Evolutionary conservation across 805 yeast species (phyloP).

Genomic region (Teunomyces tritomae): DNA sequence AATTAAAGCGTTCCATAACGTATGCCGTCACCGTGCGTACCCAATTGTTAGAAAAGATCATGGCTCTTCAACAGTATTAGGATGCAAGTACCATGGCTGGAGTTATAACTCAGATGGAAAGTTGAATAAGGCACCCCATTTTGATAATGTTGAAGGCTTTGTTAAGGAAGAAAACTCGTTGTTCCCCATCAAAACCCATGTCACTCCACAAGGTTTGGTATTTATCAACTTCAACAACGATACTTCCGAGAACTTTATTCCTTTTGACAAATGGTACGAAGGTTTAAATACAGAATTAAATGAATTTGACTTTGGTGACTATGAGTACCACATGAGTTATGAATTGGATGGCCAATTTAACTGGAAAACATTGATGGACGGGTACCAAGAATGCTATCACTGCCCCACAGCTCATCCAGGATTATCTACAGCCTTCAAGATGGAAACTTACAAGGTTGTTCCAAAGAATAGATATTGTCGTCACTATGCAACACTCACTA

Average conservation of each 20-base stretch:
- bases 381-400: slow-evolving; percentile 67
- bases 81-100: slow-evolving; percentile 68
- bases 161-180: slow-evolving; percentile 54
- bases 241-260: slow-evolving; percentile 39
- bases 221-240: slow-evolving; percentile 52
- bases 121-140: slow-evolving; percentile 60
- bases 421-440: slow-evolving; percentile 51
- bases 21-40: slow-evolving; percentile 64
- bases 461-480: slow-evolving; percentile 60
- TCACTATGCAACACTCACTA: slow-evolving; percentile 56
- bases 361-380: slow-evolving; percentile 68
- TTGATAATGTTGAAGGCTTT: slow-evolving; percentile 58
- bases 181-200: slow-evolving; percentile 52
- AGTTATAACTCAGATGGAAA: slow-evolving; percentile 60
- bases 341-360: slow-evolving; percentile 62
- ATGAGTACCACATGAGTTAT: slow-evolving; percentile 63
- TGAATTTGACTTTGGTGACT: slow-evolving; percentile 59
- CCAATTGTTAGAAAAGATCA: slow-evolving; percentile 58
- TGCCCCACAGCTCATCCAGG: slow-evolving; percentile 71
- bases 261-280: slow-evolving; percentile 51
- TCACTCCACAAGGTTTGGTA: slow-evolving; percentile 55
- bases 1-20: slow-evolving; percentile 60
- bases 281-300: slow-evolving; percentile 52
- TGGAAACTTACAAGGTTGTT: slow-evolving; percentile 64
- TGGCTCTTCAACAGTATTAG: slow-evolving; percentile 57